phyloP scores from a whole-genome alignment of 768 basidiomycete genomes.

The Coprinopsis strossmayeri region DNA sequence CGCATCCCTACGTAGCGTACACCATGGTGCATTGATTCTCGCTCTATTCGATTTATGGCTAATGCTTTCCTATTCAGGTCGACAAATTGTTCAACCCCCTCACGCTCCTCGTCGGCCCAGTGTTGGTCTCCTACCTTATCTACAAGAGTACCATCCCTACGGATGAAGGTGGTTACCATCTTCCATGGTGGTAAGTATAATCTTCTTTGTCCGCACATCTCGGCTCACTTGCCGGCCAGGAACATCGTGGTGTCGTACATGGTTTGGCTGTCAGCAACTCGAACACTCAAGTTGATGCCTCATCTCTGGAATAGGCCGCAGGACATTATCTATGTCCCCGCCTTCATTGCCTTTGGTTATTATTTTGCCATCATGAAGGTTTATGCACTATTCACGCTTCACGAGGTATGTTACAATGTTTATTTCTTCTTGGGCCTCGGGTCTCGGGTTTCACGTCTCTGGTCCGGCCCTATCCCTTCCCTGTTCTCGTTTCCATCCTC shows the following conservation, averaged over 20 bases:
- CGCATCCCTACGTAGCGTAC: constrained; percentile 88
- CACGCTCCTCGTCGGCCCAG: constrained; percentile 80
- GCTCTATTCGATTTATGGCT: constrained; percentile 19
- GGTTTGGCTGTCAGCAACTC: constrained; percentile 66
- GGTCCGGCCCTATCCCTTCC: constrained; percentile 1
- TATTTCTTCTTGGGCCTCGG: background rate
- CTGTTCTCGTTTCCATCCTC: background rate
- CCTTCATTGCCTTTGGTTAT: constrained; percentile 84
- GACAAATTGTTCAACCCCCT: constrained; percentile 85
- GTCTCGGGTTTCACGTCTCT: background rate
- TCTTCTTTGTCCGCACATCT: background rate
- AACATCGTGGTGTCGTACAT: constrained; percentile 63
- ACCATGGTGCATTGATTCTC: constrained; percentile 71
- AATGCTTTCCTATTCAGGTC: constrained; percentile 37
- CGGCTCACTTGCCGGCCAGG: constrained; percentile 28
- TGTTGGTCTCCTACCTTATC: constrained; percentile 67
- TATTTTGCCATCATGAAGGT: constrained; percentile 95
- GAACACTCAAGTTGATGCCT: constrained; percentile 76
- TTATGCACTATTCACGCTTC: constrained; percentile 84
- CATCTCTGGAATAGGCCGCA: constrained; percentile 74
- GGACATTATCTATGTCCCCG: constrained; percentile 78
- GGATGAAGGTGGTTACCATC: constrained; percentile 66
- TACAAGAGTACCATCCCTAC: constrained; percentile 72
- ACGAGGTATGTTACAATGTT: constrained; percentile 52
- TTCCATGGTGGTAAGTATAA: constrained; percentile 69